Conservation (phyloP, 2,329 filamentous ascomycete species). For the Calonectria montana region DNA sequence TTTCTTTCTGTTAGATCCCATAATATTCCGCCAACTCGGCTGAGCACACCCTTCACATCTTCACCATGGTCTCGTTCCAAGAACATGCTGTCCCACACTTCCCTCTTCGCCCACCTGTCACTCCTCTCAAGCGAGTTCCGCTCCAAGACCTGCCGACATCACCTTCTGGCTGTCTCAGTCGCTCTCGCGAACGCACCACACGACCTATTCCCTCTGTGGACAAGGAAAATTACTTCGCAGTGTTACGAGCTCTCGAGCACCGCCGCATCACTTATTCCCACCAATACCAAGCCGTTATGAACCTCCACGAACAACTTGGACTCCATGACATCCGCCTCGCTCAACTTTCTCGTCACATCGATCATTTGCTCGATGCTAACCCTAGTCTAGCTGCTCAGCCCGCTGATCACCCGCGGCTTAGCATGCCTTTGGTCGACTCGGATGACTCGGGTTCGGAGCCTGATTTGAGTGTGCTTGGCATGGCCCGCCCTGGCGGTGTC, state of each 20-base stretch:
- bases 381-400: conserved; percentile 43
- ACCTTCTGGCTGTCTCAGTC: conserved; percentile 34
- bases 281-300: conserved; percentile 16
- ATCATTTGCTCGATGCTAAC: conserved; percentile 28
- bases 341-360: conserved; percentile 9
- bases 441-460: conserved; percentile 52
- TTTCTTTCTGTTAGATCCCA: background rate
- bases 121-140: conserved; percentile 39
- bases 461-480: conserved; percentile 51
- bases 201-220: conserved; percentile 41
- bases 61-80: conserved; percentile 31
- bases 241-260: conserved; percentile 29
- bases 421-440: conserved; percentile 49
- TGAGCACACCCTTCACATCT: background rate
- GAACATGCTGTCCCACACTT: background rate
- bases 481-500: conserved; percentile 43
- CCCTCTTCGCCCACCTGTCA: conserved; percentile 5
- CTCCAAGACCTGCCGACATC: conserved; percentile 43
- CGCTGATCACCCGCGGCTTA: conserved; percentile 47
- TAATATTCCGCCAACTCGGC: background rate
- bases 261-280: conserved; percentile 21
- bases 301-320: conserved; percentile 17
- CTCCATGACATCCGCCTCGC: conserved; percentile 13
- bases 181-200: conserved; percentile 32
- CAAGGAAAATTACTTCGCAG: conserved; percentile 43